phyloP scores from a whole-genome alignment of 495 filamentous ascomycete species.

The Neurospora pannonica region DNA sequence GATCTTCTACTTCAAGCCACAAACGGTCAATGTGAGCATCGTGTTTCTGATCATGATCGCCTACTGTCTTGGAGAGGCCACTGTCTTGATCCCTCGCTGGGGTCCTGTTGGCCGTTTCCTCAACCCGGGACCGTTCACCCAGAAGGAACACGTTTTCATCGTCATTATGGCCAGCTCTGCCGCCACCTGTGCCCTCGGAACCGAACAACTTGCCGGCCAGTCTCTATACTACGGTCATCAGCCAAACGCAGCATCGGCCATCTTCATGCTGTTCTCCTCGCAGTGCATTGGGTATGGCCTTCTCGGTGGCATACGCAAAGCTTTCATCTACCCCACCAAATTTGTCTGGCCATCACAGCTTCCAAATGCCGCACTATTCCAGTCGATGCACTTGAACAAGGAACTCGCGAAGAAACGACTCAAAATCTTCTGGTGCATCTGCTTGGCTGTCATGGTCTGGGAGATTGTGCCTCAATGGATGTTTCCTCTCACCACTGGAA shows the following conservation, averaged over 20 bases:
- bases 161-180: conserved; percentile 31
- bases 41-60: conserved; percentile 35
- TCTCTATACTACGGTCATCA: conserved; percentile 31
- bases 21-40: conserved; percentile 30
- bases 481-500: conserved; percentile 38
- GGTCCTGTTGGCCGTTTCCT: conserved; percentile 24
- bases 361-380: conserved; percentile 27
- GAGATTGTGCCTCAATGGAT: conserved; percentile 47
- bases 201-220: conserved; percentile 30
- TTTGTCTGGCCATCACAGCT: conserved; percentile 33
- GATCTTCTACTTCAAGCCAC: conserved; percentile 42
- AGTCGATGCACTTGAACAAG: conserved; percentile 27
- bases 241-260: conserved; percentile 20
- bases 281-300: conserved; percentile 44
- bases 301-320: conserved; percentile 39
- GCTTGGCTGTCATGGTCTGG: conserved; percentile 29
- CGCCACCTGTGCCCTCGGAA: conserved; percentile 18
- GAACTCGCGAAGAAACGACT: conserved; percentile 24
- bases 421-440: conserved; percentile 29
- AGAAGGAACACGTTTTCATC: conserved; percentile 31
- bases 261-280: conserved; percentile 32
- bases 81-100: conserved; percentile 27
- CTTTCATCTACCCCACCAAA: conserved; percentile 43
- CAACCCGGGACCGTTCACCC: conserved; percentile 31
- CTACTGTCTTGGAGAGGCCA: conserved; percentile 26